Evolutionary conservation across 1,139 yeast genomes (phyloP).

Genomic region (Tardiomyces digboiensis): DNA sequence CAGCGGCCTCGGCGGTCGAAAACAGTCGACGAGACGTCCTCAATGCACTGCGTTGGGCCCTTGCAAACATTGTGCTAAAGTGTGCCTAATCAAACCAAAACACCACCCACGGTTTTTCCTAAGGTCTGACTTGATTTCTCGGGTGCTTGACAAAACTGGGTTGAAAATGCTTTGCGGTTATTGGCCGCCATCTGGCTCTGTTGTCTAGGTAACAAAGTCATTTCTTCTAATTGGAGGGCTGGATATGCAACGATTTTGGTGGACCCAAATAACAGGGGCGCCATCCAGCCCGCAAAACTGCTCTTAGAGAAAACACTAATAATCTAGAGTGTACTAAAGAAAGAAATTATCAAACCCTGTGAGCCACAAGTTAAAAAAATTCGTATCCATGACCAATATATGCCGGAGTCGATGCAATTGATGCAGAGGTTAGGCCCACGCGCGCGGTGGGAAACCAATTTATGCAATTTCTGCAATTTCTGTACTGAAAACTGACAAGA

Average conservation of each 20-base stretch:
- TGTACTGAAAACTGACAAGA: no score
- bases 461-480: no score
- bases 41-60: neutral
- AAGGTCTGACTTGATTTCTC: neutral
- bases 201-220: neutral
- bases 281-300: no score
- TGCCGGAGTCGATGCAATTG: no score
- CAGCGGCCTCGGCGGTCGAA: slow-evolving; percentile 24
- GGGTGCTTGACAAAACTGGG: neutral
- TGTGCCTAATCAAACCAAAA: neutral
- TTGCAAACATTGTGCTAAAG: neutral
- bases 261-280: no score
- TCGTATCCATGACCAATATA: no score
- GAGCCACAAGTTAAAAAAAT: neutral
- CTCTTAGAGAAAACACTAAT: no score
- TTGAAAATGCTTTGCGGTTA: neutral
- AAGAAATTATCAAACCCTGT: neutral
- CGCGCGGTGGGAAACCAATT: no score
- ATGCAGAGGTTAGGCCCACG: no score
- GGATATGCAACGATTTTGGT: neutral
- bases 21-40: slow-evolving; percentile 17
- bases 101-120: no score
- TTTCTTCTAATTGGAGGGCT: neutral
- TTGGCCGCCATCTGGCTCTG: neutral
- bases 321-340: no score